phyloP scores from a whole-genome alignment of 805 yeast genomes.

The Schwanniomyces polymorphus region DNA sequence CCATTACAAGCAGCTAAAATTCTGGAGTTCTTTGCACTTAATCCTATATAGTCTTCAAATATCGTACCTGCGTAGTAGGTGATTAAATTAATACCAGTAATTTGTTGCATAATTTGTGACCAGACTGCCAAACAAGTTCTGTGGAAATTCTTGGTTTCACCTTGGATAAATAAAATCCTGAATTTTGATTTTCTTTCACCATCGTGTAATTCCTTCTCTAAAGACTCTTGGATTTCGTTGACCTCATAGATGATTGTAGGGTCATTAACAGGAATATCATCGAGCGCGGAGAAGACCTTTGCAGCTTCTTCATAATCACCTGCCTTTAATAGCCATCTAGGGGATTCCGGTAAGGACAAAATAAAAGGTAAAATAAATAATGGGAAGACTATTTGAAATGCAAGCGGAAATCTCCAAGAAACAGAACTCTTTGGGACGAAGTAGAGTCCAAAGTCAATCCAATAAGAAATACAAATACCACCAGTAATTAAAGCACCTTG shows the following conservation, averaged over 20 bases:
- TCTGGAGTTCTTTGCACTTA: not conserved
- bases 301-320: constrained; percentile 31
- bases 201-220: constrained; percentile 7
- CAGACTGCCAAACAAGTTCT: not conserved
- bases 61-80: not conserved
- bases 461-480: not conserved
- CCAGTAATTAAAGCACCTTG: not conserved
- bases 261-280: constrained; percentile 23
- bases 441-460: not conserved
- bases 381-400: not conserved
- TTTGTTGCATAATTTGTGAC: not conserved
- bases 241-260: constrained; percentile 29
- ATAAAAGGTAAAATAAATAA: constrained; percentile 21
- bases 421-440: not conserved
- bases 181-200: constrained; percentile 6
- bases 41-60: not conserved
- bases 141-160: constrained; percentile 24
- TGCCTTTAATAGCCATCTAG: constrained; percentile 42
- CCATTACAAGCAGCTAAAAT: not conserved
- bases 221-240: constrained; percentile 28
- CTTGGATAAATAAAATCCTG: constrained; percentile 25
- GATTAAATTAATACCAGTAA: not conserved
- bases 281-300: constrained; percentile 10
- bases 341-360: constrained; percentile 48
- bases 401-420: not conserved